Evolutionary conservation across 169 alveolate species (phyloP), one percentile per base, ranked within the genome.

Genomic region (Eimeria zaria): DNA sequence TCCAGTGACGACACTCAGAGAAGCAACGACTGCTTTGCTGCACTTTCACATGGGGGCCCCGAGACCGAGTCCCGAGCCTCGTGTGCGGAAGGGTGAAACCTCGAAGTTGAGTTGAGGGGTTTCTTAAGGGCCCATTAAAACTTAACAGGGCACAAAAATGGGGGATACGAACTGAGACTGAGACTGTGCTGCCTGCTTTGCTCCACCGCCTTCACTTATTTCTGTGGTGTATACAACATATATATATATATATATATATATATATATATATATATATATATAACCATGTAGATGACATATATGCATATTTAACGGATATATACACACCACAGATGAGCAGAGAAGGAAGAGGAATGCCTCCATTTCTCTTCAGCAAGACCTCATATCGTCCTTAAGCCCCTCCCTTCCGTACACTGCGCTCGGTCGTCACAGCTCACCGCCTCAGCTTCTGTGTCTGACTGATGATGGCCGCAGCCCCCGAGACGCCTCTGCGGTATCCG

Each of bases 401-500:
- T 0, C 39, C 78, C 44, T 36, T 44, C 39, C 27, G 30, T 73
- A 30, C 83, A 33, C 51, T 36, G 0, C 83, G 6, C 53, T 74
- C 24, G 39, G 6, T 9, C 60, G 0, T 46, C 85, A 11, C 44
- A 74, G 30, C 62, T n/a, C 33, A 24, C 60, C 30, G 27, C n/a
- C 12, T 39, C 11, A 0, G 62, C 33, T 16, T 16, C 33, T 2
- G 78, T 44, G 20, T 20, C 27, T 44, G 62, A 22, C 24, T 27
- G 36, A 74, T 36, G 39, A 30, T 12, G 2, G 41, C 88, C 39
- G 41, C 64, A 27, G 62, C 64, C 36, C 18, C 81, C 8, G 93
- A 87, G 58, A 8, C n/a, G 60, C 69, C 55, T 14, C 71, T 62
- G 81, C 83, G 81, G 39, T 87, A 87, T 67, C 78, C 60, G 14